Conservation (phyloP, 140 eudicot species). For the Erigeron philadelphicus region DNA sequence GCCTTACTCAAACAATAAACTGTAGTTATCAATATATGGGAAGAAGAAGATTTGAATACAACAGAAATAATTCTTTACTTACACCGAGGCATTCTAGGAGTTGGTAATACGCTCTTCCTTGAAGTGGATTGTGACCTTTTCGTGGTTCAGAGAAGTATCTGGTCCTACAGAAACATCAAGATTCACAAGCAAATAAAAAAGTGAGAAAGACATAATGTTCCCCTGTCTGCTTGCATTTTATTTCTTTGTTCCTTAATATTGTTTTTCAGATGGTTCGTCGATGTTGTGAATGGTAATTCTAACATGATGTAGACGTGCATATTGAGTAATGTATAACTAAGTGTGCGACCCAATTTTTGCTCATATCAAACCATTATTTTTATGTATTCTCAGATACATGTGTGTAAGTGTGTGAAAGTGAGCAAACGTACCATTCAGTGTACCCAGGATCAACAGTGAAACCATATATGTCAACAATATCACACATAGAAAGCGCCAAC, state of each 20-base stretch:
- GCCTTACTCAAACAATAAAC: background rate
- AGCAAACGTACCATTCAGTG: constrained; percentile 67
- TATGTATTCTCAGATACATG: background rate
- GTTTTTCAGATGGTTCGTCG: background rate
- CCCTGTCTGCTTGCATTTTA: background rate
- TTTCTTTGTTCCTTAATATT: background rate
- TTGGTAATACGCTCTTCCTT: constrained; percentile 98
- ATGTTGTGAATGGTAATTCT: background rate
- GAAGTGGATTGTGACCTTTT: constrained; percentile 97
- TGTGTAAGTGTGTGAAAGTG: constrained; percentile 21
- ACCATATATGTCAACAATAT: constrained; percentile 87
- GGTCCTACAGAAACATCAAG: constrained; percentile 50
- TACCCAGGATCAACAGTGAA: constrained; percentile 99
- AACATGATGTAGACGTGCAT: background rate
- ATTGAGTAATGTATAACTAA: background rate
- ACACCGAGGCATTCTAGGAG: constrained; percentile 98
- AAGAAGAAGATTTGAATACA: constrained; percentile 5
- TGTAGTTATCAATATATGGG: background rate
- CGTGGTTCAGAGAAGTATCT: constrained; percentile 92
- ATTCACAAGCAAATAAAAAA: background rate
- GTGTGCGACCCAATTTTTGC: constrained; percentile 9
- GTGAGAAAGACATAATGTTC: background rate
- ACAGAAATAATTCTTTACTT: constrained; percentile 24
- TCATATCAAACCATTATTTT: background rate
- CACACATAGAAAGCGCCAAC: constrained; percentile 98